Conservation (phyloP, 352 stramenopile genomes). For the Phytophthora uliginosa region DNA sequence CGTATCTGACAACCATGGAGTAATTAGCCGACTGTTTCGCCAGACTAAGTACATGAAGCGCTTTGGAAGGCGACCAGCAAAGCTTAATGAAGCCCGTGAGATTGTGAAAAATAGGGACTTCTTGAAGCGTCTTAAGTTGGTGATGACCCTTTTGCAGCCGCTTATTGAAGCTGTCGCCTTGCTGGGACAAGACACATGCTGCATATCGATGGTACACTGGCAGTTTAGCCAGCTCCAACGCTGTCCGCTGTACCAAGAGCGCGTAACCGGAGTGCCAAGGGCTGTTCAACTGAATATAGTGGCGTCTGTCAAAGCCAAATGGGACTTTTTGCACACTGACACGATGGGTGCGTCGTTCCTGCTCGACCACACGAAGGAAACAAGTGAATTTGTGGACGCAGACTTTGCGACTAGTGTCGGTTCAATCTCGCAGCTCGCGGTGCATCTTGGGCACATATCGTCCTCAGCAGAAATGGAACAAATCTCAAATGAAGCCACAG, state of each 20-base stretch:
- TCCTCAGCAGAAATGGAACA: background rate
- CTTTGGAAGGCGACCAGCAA: background rate
- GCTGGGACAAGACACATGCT: background rate
- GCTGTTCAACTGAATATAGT: too few species aligned
- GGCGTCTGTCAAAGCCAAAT: background rate
- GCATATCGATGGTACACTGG: background rate
- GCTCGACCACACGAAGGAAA: constrained; percentile 9
- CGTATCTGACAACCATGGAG: too few species aligned
- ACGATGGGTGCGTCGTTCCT: constrained; percentile 12
- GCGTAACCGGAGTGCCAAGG: background rate
- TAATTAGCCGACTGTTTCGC: too few species aligned
- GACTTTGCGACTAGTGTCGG: background rate
- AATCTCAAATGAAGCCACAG: background rate
- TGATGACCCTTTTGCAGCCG: too few species aligned
- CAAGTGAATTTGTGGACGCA: constrained; percentile 1
- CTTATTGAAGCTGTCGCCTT: background rate
- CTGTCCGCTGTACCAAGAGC: background rate
- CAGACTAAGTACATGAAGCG: background rate
- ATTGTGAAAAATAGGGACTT: background rate
- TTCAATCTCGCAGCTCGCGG: too few species aligned
- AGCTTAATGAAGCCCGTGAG: background rate
- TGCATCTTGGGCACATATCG: too few species aligned
- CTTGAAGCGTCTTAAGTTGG: background rate
- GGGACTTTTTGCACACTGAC: background rate
- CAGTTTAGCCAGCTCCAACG: background rate